phyloP scores from a whole-genome alignment of 345 rosid genomes.

The Mercurialis annua region DNA sequence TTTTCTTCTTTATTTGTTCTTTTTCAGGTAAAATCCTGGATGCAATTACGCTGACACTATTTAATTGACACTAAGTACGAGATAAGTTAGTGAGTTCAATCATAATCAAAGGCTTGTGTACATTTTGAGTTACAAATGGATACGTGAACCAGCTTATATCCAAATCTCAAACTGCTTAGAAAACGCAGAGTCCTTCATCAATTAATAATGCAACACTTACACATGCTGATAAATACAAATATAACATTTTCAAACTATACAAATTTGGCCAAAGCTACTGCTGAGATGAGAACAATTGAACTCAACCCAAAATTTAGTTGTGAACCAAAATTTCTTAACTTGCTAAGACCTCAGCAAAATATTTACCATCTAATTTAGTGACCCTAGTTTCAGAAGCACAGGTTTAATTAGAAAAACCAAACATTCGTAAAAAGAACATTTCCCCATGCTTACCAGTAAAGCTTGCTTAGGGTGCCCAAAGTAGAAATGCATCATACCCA shows the following conservation, averaged over 20 bases:
- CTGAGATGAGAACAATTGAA: neutral
- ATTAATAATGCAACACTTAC: neutral
- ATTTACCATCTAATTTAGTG: neutral
- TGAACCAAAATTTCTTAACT: neutral
- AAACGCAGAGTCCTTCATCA: neutral
- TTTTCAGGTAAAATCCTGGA: neutral
- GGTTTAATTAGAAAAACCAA: neutral
- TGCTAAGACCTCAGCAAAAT: neutral
- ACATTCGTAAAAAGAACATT: neutral
- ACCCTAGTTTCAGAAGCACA: neutral
- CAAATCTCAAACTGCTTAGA: conserved; percentile 4
- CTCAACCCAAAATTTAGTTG: conserved; percentile 7
- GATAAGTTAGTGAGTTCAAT: neutral
- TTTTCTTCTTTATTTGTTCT: neutral
- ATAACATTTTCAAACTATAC: neutral
- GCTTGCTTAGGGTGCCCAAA: conserved; percentile 97
- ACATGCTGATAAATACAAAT: neutral
- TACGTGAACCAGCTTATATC: neutral
- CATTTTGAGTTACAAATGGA: neutral
- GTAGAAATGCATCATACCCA: conserved; percentile 95
- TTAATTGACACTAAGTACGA: neutral
- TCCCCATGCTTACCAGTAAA: conserved; percentile 57
- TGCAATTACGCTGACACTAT: neutral
- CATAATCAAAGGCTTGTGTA: neutral
- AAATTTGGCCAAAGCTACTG: neutral